phyloP scores from a whole-genome alignment of 176 grass and related monocot genomes.

The Musa itinerans region DNA sequence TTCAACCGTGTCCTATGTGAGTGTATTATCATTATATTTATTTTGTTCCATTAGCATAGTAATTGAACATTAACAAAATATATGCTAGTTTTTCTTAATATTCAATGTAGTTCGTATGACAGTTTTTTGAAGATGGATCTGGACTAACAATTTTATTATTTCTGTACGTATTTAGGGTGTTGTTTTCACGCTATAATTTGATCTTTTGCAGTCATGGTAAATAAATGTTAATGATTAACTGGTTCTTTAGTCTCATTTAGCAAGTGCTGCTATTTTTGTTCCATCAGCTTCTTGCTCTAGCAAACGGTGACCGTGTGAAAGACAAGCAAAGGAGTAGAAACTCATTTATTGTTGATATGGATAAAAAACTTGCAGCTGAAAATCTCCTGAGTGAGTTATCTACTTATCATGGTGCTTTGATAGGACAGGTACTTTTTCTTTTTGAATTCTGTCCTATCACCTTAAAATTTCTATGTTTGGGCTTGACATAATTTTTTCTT shows the following conservation, averaged over 20 bases:
- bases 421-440: constrained; percentile 59
- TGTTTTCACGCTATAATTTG: too few relatives aligned
- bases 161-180: too few relatives aligned
- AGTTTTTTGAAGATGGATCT: too few relatives aligned
- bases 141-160: too few relatives aligned
- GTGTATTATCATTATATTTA: too few relatives aligned
- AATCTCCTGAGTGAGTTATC: constrained; percentile 81
- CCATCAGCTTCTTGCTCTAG: constrained; percentile 68
- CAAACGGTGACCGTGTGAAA: constrained; percentile 97
- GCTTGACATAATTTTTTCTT: constrained; percentile 9
- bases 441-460: background rate
- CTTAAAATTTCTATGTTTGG: background rate
- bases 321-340: constrained; percentile 87
- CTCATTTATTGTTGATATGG: constrained; percentile 93
- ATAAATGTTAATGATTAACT: background rate
- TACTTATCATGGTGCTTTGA: constrained; percentile 73
- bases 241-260: background rate
- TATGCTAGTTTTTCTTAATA: background rate
- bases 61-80: too few relatives aligned
- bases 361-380: constrained; percentile 90
- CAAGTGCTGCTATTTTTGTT: constrained; percentile 13
- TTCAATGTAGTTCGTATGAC: background rate
- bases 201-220: background rate
- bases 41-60: too few relatives aligned
- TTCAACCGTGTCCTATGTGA: too few relatives aligned